These are phyloP conservation scores for Hypomyces perniciosus DNA, from an alignment of 2,329 filamentous ascomycete genomes.

Conservation along the genomic window DNA sequence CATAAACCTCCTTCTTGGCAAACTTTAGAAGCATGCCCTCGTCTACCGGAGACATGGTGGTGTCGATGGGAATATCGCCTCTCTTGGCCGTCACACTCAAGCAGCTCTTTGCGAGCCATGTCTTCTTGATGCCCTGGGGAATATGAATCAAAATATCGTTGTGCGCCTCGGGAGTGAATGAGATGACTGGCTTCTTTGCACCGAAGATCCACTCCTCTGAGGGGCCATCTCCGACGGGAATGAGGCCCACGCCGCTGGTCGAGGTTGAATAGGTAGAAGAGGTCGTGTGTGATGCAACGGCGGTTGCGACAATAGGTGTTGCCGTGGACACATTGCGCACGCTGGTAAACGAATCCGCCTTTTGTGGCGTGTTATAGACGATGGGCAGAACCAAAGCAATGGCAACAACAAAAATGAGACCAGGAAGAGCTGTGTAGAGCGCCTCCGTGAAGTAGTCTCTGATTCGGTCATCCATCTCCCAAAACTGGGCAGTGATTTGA, in stretches of 20 bases:
- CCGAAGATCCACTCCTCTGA: conserved; percentile 31
- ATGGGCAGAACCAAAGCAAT: conserved; percentile 20
- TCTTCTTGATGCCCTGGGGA: conserved; percentile 41
- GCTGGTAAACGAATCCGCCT: background rate
- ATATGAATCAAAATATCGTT: conserved; percentile 51
- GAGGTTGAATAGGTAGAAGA: conserved; percentile 12
- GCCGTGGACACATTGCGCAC: conserved; percentile 1
- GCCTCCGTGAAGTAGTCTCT: conserved; percentile 16
- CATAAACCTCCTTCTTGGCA: conserved; percentile 48
- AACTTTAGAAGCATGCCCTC: conserved; percentile 50
- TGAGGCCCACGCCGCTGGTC: conserved; percentile 21
- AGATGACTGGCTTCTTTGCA: conserved; percentile 26
- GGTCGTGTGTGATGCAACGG: conserved; percentile 14
- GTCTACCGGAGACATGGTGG: conserved; percentile 41
- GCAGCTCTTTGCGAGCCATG: conserved; percentile 52
- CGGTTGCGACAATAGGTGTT: conserved; percentile 17
- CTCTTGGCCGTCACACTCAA: conserved; percentile 51
- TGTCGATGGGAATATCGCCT: conserved; percentile 40
- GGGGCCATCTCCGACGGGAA: conserved; percentile 24
- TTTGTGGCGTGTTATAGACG: conserved; percentile 23
- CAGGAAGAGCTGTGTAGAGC: conserved; percentile 19
- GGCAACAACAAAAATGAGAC: conserved; percentile 19
- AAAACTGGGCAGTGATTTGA: conserved; percentile 14
- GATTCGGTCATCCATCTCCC: conserved; percentile 11
- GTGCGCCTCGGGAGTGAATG: conserved; percentile 29